Conservation (phyloP, 2,329 filamentous ascomycete genomes). For the Metarhizium rileyi region DNA sequence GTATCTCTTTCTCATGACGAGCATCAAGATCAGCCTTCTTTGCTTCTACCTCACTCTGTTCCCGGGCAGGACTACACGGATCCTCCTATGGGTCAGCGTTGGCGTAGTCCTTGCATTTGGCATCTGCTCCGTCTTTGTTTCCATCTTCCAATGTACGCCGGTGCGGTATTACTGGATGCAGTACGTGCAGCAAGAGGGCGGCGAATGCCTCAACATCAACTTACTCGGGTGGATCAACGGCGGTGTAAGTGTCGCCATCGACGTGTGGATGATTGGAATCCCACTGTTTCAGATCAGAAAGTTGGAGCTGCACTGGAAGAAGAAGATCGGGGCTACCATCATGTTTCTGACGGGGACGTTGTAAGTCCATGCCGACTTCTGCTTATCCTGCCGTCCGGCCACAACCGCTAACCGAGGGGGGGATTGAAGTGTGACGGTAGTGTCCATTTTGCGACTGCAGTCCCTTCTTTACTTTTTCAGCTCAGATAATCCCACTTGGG, state of each 20-base stretch:
- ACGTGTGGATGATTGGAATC: slow-evolving; percentile 7
- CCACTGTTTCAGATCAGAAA: slow-evolving; percentile 5
- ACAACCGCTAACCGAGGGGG: not conserved
- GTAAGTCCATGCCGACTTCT: not conserved
- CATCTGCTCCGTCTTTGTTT: not conserved
- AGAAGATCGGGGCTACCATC: slow-evolving; percentile 5
- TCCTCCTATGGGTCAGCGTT: slow-evolving; percentile 3
- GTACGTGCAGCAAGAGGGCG: not conserved
- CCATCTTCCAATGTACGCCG: slow-evolving; percentile 5
- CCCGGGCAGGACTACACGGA: not conserved
- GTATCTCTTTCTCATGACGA: slow-evolving; percentile 4
- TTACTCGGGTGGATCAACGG: slow-evolving; percentile 4
- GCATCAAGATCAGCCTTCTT: slow-evolving; percentile 4
- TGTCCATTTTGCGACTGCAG: slow-evolving; percentile 6
- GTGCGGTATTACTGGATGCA: slow-evolving; percentile 3
- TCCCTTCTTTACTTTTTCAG: slow-evolving; percentile 5
- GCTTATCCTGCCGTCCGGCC: not conserved
- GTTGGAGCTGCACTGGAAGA: slow-evolving; percentile 5
- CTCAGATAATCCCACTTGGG: slow-evolving; percentile 6
- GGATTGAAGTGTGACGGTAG: slow-evolving; percentile 6
- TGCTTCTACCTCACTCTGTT: slow-evolving; percentile 7
- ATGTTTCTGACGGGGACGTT: slow-evolving; percentile 8
- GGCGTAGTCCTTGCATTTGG: slow-evolving; percentile 1
- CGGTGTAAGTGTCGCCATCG: slow-evolving; percentile 3
- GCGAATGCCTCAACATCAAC: slow-evolving; percentile 6